Base-by-base conservation (phyloP, 345 rosid genomes). In the Melaleuca quinquenervia region DNA sequence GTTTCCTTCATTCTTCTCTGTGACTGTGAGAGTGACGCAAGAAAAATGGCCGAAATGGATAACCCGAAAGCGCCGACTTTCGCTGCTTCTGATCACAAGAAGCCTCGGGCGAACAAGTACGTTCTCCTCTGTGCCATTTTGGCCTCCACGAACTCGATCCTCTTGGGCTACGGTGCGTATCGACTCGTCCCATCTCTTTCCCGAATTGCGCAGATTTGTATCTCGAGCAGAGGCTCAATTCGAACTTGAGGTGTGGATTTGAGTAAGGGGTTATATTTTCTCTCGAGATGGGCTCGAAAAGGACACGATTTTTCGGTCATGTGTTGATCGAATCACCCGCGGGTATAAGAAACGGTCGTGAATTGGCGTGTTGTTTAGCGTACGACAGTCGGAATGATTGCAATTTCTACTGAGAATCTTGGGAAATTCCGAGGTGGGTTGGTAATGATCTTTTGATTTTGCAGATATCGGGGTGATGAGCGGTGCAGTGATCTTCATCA, bases 401-500 rank as follows among this genome's bases (percentile, higher is more conserved):
- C 41, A 7, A 32, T 62, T 62, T 27, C 75, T 27, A 7, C 6
- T 18, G 6, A 62, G 44, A 29, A 62, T 62, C 75, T 15, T 15
- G 44, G 45, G 76, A 15, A 0, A 15, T 2, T 64, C 76, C 6
- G 44, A 29, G 44, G 22, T 29, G 45, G 9, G 76, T 11, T 1
- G 55, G 0, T 52, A 5, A 16, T 12, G 16, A 8, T 45, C 21
- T 49, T 51, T 21, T 41, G 12, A 7, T 14, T 82, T 64, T 89
- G 88, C 90, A 89, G 93, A 94, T 85, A 92, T 94, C 76, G 94
- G 95, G 50, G 93, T 93, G 85, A 90, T 94, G 97, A 93, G 97
- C 86, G 97, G 97, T 18, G 94, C 94, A 0, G 89, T 88, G 75
- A 82, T 93, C 52, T 91, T 84, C 89, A 93, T 94, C 84, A 83